These are phyloP conservation scores for Kurtzmaniella quercitrusa DNA, from an alignment of 1,139 yeast species.

Conservation along the genomic window DNA sequence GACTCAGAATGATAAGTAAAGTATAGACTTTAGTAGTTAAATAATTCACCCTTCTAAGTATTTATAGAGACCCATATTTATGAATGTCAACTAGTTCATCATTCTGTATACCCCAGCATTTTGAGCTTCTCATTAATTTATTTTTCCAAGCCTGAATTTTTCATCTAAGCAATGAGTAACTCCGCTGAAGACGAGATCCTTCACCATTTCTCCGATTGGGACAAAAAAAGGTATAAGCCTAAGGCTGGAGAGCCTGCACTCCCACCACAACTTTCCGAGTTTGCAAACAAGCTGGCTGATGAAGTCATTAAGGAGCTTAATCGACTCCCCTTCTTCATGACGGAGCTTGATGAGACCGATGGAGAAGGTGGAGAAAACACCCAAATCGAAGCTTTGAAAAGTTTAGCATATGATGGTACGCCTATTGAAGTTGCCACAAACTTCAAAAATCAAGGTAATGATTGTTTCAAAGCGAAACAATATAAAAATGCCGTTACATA, in stretches of 20 bases:
- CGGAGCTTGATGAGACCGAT: conserved; percentile 71
- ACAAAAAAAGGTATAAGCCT: conserved; percentile 55
- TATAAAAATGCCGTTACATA: conserved; percentile 73
- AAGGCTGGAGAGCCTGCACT: conserved; percentile 75
- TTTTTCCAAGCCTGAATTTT: background rate
- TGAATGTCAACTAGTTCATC: too few species aligned
- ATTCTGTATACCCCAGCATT: background rate
- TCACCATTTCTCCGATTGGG: conserved; percentile 42
- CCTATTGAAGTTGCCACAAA: conserved; percentile 89
- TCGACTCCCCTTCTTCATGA: conserved; percentile 92
- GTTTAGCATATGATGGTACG: conserved; percentile 93
- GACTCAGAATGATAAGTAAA: too few species aligned
- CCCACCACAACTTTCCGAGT: conserved; percentile 77
- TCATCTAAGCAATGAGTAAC: background rate
- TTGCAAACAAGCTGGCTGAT: conserved; percentile 64
- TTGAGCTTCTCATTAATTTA: background rate
- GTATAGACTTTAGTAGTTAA: too few species aligned
- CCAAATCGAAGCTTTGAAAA: conserved; percentile 81
- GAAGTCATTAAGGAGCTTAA: conserved; percentile 78
- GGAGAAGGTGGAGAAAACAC: conserved; percentile 75
- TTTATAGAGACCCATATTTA: too few species aligned
- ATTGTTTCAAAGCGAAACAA: conserved; percentile 65
- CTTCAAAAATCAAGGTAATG: conserved; percentile 92
- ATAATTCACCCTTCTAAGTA: too few species aligned
- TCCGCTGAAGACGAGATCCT: conserved; percentile 5